Evolutionary conservation across 257 asterid genomes (phyloP).

Genomic region (Ophiorrhiza pumila): DNA sequence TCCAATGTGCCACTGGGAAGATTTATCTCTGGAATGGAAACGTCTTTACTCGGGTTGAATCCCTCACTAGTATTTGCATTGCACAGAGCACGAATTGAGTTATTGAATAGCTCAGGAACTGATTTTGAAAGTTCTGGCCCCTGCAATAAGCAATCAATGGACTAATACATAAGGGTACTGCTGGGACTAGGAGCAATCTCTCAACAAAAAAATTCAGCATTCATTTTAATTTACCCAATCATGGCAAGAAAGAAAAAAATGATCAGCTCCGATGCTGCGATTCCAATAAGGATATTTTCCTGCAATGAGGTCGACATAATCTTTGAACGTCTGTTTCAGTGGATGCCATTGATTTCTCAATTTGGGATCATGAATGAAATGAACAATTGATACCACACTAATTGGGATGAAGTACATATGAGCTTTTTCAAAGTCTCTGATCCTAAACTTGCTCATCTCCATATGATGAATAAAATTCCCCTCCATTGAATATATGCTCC

Average conservation of each 20-base stretch:
- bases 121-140: constrained; percentile 36
- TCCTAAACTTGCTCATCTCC: constrained; percentile 62
- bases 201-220: neutral
- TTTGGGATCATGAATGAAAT: constrained; percentile 49
- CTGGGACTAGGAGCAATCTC: neutral
- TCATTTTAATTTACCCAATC: constrained; percentile 62
- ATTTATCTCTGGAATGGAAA: constrained; percentile 33
- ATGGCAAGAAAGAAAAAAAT: constrained; percentile 92
- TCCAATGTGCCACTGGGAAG: constrained; percentile 26
- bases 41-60: constrained; percentile 30
- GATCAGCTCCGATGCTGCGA: constrained; percentile 77
- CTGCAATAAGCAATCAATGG: constrained; percentile 24
- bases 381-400: constrained; percentile 76
- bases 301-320: constrained; percentile 56
- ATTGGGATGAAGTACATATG: constrained; percentile 75
- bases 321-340: constrained; percentile 56
- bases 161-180: no score
- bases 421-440: constrained; percentile 63
- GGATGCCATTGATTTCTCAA: constrained; percentile 62
- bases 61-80: constrained; percentile 37
- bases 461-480: constrained; percentile 75
- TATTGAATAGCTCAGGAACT: constrained; percentile 24
- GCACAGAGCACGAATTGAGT: constrained; percentile 34
- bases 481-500: constrained; percentile 84
- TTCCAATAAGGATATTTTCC: constrained; percentile 62